Evolutionary conservation across 306 rosid genomes (phyloP), one percentile per base, ranked within the genome.

Genomic region (Cucumis melo): DNA sequence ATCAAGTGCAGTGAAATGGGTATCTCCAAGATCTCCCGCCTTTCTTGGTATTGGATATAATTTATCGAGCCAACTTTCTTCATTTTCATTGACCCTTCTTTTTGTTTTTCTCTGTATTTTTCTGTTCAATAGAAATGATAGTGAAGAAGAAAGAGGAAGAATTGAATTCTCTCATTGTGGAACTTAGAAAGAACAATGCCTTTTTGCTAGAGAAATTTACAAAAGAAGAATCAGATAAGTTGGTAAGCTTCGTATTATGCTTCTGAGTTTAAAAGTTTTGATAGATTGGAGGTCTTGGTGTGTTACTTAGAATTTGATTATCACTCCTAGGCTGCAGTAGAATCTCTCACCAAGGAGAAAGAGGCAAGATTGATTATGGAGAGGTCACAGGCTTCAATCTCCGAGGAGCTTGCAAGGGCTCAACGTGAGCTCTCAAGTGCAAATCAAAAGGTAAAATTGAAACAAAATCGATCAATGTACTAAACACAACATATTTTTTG

Each of bases 81-180:
- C 55, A 62, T 64, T 17, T 19, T 64, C 11, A 57, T 68, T 60
- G 66, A 17, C 67, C 13, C 7, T 79, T 44, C 63, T 5, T 34
- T 14, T 54, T 34, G 57, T 59, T 71, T 57, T 59, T 78, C 75
- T 59, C 48, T 75, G 5, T 34, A 56, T 41, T 78, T 54, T 58
- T 6, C 13, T 55, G 5, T 77, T 44, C 73, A 64, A 32, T 75
- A 93, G 98, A 92, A 85, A 74, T 83, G 51, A 84, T 86, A 15
- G 82, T 90, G 67, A 81, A 85, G 84, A 92, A 87, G 87, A 94
- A 90, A 88, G 97, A 90, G 83, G 99, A 90, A 83, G 99, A 94
- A 50, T 70, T 94, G 81, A 94, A 87, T 83, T 89, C 95, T 17
- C 88, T 89, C 74, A 90, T 89, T 54, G 81, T 32, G 44, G 97